phyloP scores from a whole-genome alignment of 106 monocot genomes.

The Triglochin maritima region DNA sequence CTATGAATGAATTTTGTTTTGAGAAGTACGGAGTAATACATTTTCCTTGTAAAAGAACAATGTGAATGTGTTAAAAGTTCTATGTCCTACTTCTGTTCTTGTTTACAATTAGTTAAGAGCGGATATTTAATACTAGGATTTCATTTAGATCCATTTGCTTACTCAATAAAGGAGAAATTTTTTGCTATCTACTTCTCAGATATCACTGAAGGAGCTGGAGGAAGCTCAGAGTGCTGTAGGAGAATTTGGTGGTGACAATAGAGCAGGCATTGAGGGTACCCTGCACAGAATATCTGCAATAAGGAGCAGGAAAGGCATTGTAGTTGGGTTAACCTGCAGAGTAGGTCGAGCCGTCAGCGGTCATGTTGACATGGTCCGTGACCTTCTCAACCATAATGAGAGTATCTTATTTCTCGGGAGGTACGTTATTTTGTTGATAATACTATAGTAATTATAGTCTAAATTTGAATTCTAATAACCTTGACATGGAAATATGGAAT shows the following conservation, averaged over 20 bases:
- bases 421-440: constrained; percentile 19
- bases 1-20: background rate
- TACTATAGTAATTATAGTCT: too few species aligned
- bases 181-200: constrained; percentile 21
- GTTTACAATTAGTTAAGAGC: too few species aligned
- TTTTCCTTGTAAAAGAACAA: too few species aligned
- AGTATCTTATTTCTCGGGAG: constrained; percentile 90
- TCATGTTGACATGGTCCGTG: constrained; percentile 84
- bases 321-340: constrained; percentile 90
- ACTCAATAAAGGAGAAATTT: background rate
- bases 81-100: too few species aligned
- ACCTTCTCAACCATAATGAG: constrained; percentile 68
- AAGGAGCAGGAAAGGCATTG: constrained; percentile 78
- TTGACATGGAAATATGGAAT: too few species aligned
- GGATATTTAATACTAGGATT: too few species aligned
- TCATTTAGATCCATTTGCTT: background rate
- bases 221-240: constrained; percentile 81
- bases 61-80: too few species aligned
- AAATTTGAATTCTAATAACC: too few species aligned
- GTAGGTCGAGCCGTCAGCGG: constrained; percentile 88
- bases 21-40: too few species aligned
- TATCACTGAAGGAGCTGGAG: constrained; percentile 71
- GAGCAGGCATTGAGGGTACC: constrained; percentile 92
- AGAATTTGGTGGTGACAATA: constrained; percentile 90
- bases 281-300: constrained; percentile 91